These are phyloP conservation scores for Monosporascus sp. DNA, from an alignment of 2,329 filamentous ascomycete genomes.

Conservation along the genomic window DNA sequence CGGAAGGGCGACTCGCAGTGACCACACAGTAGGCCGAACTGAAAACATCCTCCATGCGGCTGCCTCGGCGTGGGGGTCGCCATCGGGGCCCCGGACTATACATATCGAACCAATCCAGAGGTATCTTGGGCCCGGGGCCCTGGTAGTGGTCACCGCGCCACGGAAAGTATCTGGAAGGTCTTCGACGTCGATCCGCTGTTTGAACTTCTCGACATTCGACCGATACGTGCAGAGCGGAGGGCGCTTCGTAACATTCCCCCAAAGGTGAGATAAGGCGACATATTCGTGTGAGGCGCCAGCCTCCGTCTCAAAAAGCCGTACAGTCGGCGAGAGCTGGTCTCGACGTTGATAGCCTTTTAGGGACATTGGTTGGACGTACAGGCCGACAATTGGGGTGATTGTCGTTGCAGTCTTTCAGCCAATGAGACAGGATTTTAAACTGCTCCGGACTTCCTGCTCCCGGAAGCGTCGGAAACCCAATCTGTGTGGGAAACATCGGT, in stretches of 20 bases:
- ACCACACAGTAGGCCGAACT: conserved; percentile 22
- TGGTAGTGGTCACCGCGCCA: conserved; percentile 8
- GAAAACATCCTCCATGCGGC: conserved; percentile 23
- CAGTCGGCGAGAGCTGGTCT: not conserved
- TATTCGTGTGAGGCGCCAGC: conserved; percentile 2
- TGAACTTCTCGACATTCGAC: conserved; percentile 9
- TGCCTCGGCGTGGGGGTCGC: conserved; percentile 18
- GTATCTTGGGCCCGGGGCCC: conserved; percentile 7
- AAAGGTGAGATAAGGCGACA: conserved; percentile 15
- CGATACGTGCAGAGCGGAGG: no score
- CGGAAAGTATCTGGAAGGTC: conserved; percentile 11
- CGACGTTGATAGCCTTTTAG: conserved; percentile 10
- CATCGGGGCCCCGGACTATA: conserved; percentile 9
- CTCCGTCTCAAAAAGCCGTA: conserved; percentile 6
- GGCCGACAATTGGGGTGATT: conserved; percentile 3
- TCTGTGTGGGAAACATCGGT: no score
- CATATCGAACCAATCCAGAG: conserved; percentile 17
- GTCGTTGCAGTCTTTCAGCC: conserved; percentile 10
- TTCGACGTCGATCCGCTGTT: conserved; percentile 2
- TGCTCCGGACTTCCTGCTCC: conserved; percentile 1
- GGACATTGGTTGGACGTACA: not conserved
- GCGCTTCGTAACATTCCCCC: conserved; percentile 18
- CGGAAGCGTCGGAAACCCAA: conserved; percentile 7
- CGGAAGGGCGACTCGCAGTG: conserved; percentile 13
- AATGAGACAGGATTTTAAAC: conserved; percentile 7